Conservation (phyloP, 2,329 filamentous ascomycete genomes). For the Mollisia scopiformis region DNA sequence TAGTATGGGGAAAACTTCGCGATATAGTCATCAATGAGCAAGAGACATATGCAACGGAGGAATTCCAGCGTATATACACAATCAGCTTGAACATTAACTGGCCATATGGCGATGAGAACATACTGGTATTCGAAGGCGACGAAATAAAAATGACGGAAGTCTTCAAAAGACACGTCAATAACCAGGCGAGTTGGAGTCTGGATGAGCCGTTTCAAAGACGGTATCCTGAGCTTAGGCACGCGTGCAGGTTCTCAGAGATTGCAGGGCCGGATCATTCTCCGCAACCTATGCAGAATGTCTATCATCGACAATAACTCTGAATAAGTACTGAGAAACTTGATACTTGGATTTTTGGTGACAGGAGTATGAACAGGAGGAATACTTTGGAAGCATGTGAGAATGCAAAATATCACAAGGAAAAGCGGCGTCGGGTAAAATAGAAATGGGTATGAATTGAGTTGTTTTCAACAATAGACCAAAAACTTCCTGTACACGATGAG, state of each 20-base stretch:
- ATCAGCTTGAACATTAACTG: slow-evolving; percentile 41
- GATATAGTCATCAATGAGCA: slow-evolving; percentile 41
- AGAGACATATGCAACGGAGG: slow-evolving; percentile 40
- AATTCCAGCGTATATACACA: slow-evolving; percentile 41
- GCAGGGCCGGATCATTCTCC: neutral
- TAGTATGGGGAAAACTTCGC: slow-evolving; percentile 41
- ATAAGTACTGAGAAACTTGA: neutral
- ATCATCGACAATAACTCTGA: neutral
- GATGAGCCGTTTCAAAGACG: slow-evolving; percentile 27
- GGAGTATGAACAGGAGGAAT: neutral
- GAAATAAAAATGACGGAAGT: slow-evolving; percentile 25
- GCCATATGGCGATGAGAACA: slow-evolving; percentile 31
- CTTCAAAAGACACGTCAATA: slow-evolving; percentile 27
- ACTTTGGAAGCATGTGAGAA: neutral
- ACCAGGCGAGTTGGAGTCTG: slow-evolving; percentile 31
- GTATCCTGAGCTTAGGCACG: slow-evolving; percentile 30
- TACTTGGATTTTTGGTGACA: too few species aligned
- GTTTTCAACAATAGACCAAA: neutral
- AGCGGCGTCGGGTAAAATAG: neutral
- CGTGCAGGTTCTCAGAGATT: slow-evolving; percentile 20
- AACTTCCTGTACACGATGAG: neutral
- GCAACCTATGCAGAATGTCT: slow-evolving; percentile 1
- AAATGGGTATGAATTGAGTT: neutral
- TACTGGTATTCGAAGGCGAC: slow-evolving; percentile 23
- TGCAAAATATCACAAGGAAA: neutral